phyloP scores from a whole-genome alignment of 2,329 filamentous ascomycete genomes.

The Diaporthe sp. region DNA sequence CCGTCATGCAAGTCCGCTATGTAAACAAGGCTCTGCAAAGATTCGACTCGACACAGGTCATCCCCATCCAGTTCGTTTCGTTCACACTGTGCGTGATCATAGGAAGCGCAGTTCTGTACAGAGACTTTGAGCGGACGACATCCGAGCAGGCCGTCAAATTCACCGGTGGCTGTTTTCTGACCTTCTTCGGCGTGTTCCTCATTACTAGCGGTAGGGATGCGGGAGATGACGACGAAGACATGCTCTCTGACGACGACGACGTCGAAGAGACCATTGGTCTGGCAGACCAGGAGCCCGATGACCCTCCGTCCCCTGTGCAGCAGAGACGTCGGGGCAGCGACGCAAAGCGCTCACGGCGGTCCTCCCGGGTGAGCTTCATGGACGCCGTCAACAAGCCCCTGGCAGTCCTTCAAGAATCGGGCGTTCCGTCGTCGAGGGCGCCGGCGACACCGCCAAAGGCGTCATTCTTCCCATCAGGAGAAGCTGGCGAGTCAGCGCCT shows the following conservation, averaged over 20 bases:
- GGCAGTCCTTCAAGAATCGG: constrained; percentile 48
- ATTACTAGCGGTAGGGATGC: constrained; percentile 85
- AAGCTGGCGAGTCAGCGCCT: constrained; percentile 49
- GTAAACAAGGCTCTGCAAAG: constrained; percentile 88
- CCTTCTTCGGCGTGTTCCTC: constrained; percentile 96
- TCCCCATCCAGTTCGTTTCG: constrained; percentile 96
- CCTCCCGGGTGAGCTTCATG: constrained; percentile 59
- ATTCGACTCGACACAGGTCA: constrained; percentile 97
- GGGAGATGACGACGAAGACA: constrained; percentile 68
- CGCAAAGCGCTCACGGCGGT: constrained; percentile 53
- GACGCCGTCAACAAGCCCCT: constrained; percentile 50
- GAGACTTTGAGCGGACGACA: constrained; percentile 90
- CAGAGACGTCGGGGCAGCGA: constrained; percentile 39
- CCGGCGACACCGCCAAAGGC: constrained; percentile 39
- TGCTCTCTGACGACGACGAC: constrained; percentile 64
- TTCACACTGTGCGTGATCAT: constrained; percentile 97
- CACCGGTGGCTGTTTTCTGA: constrained; percentile 87
- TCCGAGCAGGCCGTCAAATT: constrained; percentile 83
- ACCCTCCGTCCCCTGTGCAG: constrained; percentile 50
- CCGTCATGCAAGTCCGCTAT: constrained; percentile 97
- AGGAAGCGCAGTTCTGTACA: constrained; percentile 91
- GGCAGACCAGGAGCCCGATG: constrained; percentile 60
- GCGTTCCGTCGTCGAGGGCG: constrained; percentile 49
- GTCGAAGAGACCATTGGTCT: constrained; percentile 73
- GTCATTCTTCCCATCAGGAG: constrained; percentile 43